phyloP scores from a whole-genome alignment of 164 flowering plant genomes.

The Litsea cubeba region DNA sequence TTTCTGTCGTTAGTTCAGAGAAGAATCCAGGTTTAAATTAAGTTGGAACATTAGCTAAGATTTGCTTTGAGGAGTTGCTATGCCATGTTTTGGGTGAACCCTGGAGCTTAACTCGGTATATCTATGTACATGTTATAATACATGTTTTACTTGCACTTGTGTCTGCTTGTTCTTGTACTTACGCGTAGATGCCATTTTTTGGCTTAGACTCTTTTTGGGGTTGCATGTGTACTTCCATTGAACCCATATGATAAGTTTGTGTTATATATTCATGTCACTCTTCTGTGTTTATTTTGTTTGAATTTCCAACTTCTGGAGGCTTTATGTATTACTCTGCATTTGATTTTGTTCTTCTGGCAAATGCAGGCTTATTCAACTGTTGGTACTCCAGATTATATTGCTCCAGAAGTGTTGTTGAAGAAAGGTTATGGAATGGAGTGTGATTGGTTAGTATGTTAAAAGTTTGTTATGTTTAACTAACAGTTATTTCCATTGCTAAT shows the following conservation, averaged over 20 bases:
- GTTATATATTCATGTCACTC: not conserved
- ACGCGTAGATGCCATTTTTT: too few relatives aligned
- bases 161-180: not conserved
- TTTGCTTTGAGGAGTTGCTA: not conserved
- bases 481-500: not conserved
- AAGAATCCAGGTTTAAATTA: too few relatives aligned
- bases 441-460: constrained; percentile 27
- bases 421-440: constrained; percentile 51
- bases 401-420: constrained; percentile 38
- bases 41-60: not conserved
- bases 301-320: not conserved
- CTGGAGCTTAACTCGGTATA: not conserved
- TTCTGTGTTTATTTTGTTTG: not conserved
- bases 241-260: too few relatives aligned
- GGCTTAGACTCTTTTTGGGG: too few relatives aligned
- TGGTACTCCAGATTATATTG: constrained; percentile 42
- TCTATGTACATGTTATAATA: not conserved
- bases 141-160: not conserved
- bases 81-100: not conserved
- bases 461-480: not conserved
- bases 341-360: not conserved
- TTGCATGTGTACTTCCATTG: too few relatives aligned
- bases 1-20: not conserved
- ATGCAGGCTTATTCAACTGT: constrained; percentile 42
- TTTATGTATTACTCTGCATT: not conserved